Conservation (phyloP, 768 basidiomycete species). For the Hygrocybe coccinea region DNA sequence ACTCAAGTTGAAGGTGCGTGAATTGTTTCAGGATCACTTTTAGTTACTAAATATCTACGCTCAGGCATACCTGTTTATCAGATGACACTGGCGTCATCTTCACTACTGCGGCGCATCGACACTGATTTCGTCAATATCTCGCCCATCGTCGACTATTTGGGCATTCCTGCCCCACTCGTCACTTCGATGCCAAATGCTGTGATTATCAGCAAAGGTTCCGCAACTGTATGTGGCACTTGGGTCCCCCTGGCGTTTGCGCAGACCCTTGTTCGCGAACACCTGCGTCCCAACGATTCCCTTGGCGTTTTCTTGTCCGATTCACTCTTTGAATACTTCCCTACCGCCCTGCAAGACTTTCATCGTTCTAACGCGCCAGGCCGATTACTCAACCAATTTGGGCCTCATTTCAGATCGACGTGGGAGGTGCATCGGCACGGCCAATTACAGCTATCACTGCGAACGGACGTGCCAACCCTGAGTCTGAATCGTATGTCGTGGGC, state of each 20-base stretch:
- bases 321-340: conserved; percentile 59
- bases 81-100: conserved; percentile 50
- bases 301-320: conserved; percentile 58
- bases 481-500: conserved; percentile 10
- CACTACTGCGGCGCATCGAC: conserved; percentile 68
- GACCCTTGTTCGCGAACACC: conserved; percentile 46
- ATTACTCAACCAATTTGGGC: conserved; percentile 56
- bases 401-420: conserved; percentile 52
- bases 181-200: conserved; percentile 44
- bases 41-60: neutral
- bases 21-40: conserved; percentile 25
- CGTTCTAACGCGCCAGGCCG: conserved; percentile 43
- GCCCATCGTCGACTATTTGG: conserved; percentile 46
- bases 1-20: conserved; percentile 64
- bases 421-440: conserved; percentile 17
- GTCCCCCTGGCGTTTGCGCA: conserved; percentile 58
- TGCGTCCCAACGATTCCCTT: conserved; percentile 34
- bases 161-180: conserved; percentile 35
- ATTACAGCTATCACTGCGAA: neutral
- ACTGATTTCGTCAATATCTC: conserved; percentile 75
- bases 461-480: neutral
- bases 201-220: conserved; percentile 48
- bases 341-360: conserved; percentile 55
- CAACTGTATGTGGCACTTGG: conserved; percentile 60
- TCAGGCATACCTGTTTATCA: conserved; percentile 73